Conservation (phyloP, 202 grass and related monocot species). For the Saccharum hybrid region DNA sequence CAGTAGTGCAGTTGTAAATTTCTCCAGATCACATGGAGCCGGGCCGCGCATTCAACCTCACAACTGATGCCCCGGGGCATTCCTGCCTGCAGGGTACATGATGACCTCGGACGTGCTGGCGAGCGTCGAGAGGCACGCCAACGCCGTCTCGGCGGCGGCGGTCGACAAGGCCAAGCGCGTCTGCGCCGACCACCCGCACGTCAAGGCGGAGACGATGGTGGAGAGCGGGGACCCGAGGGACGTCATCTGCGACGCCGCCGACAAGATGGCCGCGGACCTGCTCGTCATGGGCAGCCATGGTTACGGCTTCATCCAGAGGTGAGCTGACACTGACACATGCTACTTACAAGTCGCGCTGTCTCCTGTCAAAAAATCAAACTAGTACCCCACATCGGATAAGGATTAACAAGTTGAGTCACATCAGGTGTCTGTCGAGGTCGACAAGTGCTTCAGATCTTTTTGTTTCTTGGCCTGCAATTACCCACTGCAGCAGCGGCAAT, state of each 20-base stretch:
- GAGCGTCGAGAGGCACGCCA: constrained; percentile 48
- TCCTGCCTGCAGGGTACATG: constrained; percentile 46
- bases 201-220: constrained; percentile 55
- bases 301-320: constrained; percentile 61
- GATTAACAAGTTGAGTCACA: background rate
- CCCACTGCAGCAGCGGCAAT: background rate
- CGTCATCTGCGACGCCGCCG: constrained; percentile 53
- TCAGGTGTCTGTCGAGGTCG: background rate
- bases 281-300: constrained; percentile 65
- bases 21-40: background rate
- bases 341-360: background rate
- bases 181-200: constrained; percentile 42
- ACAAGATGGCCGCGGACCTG: constrained; percentile 37
- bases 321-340: background rate
- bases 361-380: no score
- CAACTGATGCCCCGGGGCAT: no score
- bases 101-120: constrained; percentile 54
- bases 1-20: background rate
- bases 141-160: constrained; percentile 29
- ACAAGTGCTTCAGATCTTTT: background rate
- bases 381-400: constrained; percentile 5
- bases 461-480: constrained; percentile 1
- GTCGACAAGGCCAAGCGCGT: constrained; percentile 43
- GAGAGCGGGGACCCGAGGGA: constrained; percentile 56
- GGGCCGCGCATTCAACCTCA: no score